phyloP scores from a whole-genome alignment of 129 eudicot species.

The Pittosporum tobira region DNA sequence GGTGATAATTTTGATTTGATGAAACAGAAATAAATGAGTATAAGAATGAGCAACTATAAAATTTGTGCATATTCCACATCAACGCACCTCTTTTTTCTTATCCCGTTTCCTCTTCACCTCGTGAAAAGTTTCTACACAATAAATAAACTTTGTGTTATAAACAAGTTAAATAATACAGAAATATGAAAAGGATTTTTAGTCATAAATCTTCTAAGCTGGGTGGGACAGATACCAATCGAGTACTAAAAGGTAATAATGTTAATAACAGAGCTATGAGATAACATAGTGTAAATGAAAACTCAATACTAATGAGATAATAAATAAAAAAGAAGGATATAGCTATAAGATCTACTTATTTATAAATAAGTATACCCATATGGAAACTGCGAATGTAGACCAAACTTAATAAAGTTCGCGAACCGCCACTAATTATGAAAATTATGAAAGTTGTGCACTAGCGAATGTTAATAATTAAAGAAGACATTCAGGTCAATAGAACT shows the following conservation, averaged over 20 bases:
- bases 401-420: too few species aligned
- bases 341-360: background rate
- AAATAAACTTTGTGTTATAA: constrained; percentile 5
- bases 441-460: too few species aligned
- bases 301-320: too few species aligned
- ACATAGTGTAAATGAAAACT: background rate
- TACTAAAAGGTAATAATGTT: background rate
- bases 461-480: too few species aligned
- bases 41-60: background rate
- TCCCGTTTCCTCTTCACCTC: constrained; percentile 73
- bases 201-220: background rate
- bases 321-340: background rate
- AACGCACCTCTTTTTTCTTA: constrained; percentile 56
- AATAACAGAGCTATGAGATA: background rate
- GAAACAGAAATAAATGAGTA: background rate
- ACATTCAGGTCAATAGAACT: too few species aligned
- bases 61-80: background rate
- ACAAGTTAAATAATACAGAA: background rate
- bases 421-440: too few species aligned
- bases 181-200: background rate
- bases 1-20: background rate
- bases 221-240: background rate
- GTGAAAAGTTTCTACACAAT: constrained; percentile 44
- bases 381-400: too few species aligned
- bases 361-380: background rate